A percentile compares a stretch with the other conserved stretches of the same genome.
phyloP scores from a whole-genome alignment of 768 basidiomycete species.

The Leccinellum albellum region DNA sequence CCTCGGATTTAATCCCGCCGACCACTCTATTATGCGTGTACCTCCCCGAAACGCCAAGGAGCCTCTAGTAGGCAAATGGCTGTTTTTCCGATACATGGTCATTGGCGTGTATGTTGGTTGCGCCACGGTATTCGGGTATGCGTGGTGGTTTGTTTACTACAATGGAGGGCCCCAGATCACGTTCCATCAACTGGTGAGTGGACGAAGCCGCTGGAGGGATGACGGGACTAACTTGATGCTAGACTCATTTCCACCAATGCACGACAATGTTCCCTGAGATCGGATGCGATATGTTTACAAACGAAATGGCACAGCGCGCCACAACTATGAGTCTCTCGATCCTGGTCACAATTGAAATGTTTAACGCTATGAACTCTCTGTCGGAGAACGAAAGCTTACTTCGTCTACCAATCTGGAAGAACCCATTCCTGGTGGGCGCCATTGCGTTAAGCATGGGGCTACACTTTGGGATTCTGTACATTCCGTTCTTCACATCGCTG shows the following conservation, averaged over 20 bases:
- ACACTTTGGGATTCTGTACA: slow-evolving; percentile 93
- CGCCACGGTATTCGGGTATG: slow-evolving; percentile 95
- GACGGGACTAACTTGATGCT: slow-evolving; percentile 2
- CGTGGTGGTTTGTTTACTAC: slow-evolving; percentile 99
- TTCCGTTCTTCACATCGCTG: slow-evolving; percentile 88
- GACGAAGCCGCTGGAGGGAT: background rate
- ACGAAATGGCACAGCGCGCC: slow-evolving; percentile 78
- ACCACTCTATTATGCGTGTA: slow-evolving; percentile 94
- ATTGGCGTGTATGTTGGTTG: slow-evolving; percentile 92
- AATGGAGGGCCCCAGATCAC: slow-evolving; percentile 87
- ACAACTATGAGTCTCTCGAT: slow-evolving; percentile 97
- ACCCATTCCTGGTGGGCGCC: slow-evolving; percentile 86
- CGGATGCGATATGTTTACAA: slow-evolving; percentile 94
- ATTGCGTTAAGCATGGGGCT: slow-evolving; percentile 89
- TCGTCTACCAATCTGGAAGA: slow-evolving; percentile 88
- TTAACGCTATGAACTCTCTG: slow-evolving; percentile 96
- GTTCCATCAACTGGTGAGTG: slow-evolving; percentile 84
- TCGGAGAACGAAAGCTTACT: slow-evolving; percentile 96
- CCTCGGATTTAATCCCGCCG: slow-evolving; percentile 95
- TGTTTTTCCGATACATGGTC: slow-evolving; percentile 94
- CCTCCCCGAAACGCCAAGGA: slow-evolving; percentile 89
- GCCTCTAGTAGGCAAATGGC: slow-evolving; percentile 87
- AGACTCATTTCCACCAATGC: slow-evolving; percentile 98
- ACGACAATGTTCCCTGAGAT: slow-evolving; percentile 77
- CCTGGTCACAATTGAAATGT: slow-evolving; percentile 94